Base-by-base conservation (phyloP, 208 protist genomes). In the Leptomonas pyrrhocoris region DNA sequence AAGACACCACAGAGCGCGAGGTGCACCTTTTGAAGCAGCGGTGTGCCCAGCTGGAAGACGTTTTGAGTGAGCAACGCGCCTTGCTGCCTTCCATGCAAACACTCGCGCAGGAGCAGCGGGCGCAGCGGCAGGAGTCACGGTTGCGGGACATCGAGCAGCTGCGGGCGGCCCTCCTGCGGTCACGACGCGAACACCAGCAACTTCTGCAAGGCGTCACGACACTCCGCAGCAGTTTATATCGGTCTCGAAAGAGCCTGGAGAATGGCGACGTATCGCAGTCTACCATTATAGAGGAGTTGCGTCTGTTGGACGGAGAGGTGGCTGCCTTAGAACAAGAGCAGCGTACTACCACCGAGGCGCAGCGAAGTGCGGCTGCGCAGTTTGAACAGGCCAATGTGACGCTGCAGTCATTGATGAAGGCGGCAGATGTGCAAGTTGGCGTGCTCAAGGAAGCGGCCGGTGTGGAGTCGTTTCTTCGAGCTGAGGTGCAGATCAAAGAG, bases 401-500 rank as follows among this genome's bases (percentile, higher is more conserved):
- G 9, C 74, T 89, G 11, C 71, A 78, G n/a, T 76, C 80, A 21
- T 62, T 94, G 36, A 74, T 68, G 57, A 73, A 66, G 43, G 77
- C 83, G 18, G 85, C 84, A 2, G 79, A 83, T 30, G 66, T 43
- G 28, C 79, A 86, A 31, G 55, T 86, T n/a, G 60, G 61, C 2
- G 42, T 30, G n/a, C 56, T 74, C 9, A 68, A 67, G 46, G 74
- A 73, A 30, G 59, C 77, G 11, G 83, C 73, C 11, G 82, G 82
- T 8, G 23, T 78, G 13, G 76, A 72, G 68, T 81, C 85, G 21
- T 73, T 84, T 27, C 76, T 91, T 5, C 88, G 88, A 5, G 81
- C 74, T n/a, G 71, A 88, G 73, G 73, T 83, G 48, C 57, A 81
- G 36, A 71, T 80, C 36, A 74, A 82, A 61, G 76, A 88, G 77